Percentiles rank a stretch among this genome's conserved stretches.
phyloP scores from a whole-genome alignment of 768 basidiomycete genomes.

The Kwoniella europaea region DNA sequence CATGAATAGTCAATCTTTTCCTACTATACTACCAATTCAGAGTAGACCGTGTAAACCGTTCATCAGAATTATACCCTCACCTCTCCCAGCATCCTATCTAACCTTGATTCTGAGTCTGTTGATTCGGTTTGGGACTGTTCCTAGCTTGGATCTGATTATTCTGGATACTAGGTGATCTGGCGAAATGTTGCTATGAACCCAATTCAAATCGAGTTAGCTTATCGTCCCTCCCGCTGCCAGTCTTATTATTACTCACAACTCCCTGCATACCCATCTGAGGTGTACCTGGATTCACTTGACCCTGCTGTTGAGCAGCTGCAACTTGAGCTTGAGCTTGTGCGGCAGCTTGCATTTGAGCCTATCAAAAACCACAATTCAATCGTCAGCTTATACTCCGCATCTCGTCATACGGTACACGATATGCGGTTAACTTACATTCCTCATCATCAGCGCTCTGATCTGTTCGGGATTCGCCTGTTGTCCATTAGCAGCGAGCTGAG shows the following conservation, averaged over 20 bases:
- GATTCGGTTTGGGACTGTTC: conserved; percentile 35
- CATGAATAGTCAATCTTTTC: not conserved
- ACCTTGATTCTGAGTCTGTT: conserved; percentile 1
- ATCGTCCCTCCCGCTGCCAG: no score
- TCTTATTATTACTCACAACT: conserved; percentile 5
- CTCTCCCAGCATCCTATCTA: not conserved
- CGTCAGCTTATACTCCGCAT: conserved; percentile 8
- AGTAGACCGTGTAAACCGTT: no score
- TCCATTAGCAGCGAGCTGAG: conserved; percentile 34
- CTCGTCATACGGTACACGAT: not conserved
- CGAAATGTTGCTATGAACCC: conserved; percentile 26
- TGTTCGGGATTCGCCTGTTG: conserved; percentile 43
- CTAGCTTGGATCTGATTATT: conserved; percentile 27
- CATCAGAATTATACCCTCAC: not conserved
- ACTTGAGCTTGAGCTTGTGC: conserved; percentile 26
- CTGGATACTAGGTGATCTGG: conserved; percentile 41
- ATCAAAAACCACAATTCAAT: not conserved
- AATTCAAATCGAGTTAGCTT: not conserved
- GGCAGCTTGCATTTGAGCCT: conserved; percentile 23
- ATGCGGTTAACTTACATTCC: conserved; percentile 31
- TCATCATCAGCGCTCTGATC: conserved; percentile 35
- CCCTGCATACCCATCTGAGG: conserved; percentile 24
- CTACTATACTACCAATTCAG: not conserved
- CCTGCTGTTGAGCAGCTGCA: conserved; percentile 32
- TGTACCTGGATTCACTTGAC: conserved; percentile 20